Evolutionary conservation across 2,329 filamentous ascomycete species (phyloP), one percentile per base, ranked within the genome.

Genomic region (Ophidiomyces ophidiicola): DNA sequence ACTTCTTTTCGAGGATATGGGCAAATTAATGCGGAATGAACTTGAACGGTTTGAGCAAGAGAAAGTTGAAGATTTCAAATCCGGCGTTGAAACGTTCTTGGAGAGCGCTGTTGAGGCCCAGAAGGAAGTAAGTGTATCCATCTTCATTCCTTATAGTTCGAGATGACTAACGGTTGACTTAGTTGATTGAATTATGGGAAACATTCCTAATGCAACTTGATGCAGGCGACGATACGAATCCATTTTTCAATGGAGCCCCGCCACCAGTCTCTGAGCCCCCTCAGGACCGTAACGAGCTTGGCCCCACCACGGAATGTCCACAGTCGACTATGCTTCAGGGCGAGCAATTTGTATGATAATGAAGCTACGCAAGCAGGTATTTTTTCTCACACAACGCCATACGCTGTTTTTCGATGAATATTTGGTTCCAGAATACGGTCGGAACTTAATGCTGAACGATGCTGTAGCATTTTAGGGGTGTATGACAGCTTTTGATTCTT

Each of bases 31-130:
- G 86, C 77, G 85, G 44, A 72, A 71, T 24, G 90, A 98, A 61
- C 69, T 98, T 49, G 90, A 96, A 53, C 73, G 87, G 12, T 98
- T 98, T 54, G 90, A 98, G 65, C 76, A 75, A 52, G 90, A 98
- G 63, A 98, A 98, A 68, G 90, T 98, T 2, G 90, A 98, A 58
- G 90, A 98, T 58, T 98, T 98, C 62, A 98, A 98, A 70, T 90
- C 82, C 46, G 88, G 87, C 0, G 87, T 98, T 1, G 90, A 98
- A 67, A 98, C 90, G 1, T 98, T 94, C 63, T 63, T 98, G 51
- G 90, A 98, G 67, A 87, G 90, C 54, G 85, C 90, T 3, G 86
- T 98, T 3, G 90, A 98, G 63, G 90, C 88, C 40, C 90, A 98
- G 66, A 98, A 98, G 64, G 90, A 98, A 79, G 88, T 90, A 59